phyloP scores from a whole-genome alignment of 2,329 filamentous ascomycete species.

The Exophiala bonariae region DNA sequence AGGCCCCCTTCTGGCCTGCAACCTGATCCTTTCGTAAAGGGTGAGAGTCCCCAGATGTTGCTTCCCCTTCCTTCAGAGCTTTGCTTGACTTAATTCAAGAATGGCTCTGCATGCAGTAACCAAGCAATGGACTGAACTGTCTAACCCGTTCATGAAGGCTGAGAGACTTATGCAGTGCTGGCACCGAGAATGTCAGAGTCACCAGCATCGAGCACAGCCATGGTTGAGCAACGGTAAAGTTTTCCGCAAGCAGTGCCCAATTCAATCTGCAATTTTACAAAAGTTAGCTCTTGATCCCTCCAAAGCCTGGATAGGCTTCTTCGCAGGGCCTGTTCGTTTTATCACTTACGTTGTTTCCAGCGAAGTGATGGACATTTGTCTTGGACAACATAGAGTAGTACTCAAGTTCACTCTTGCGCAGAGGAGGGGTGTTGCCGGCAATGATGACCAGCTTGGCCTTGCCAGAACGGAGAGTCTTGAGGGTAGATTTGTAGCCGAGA shows the following conservation, averaged over 20 bases:
- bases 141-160: background rate
- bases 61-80: too few species aligned
- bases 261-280: constrained; percentile 71
- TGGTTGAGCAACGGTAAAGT: constrained; percentile 96
- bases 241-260: constrained; percentile 98
- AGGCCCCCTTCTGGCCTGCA: too few species aligned
- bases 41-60: too few species aligned
- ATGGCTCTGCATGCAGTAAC: too few species aligned
- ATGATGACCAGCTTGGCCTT: constrained; percentile 99
- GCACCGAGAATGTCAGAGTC: constrained; percentile 93
- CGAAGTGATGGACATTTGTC: constrained; percentile 96
- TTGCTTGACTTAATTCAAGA: too few species aligned
- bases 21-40: too few species aligned
- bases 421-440: constrained; percentile 91
- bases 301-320: constrained; percentile 85
- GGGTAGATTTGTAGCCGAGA: constrained; percentile 84
- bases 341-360: constrained; percentile 93
- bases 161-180: background rate
- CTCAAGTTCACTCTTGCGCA: constrained; percentile 96
- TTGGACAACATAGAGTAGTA: constrained; percentile 55
- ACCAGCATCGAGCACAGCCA: constrained; percentile 95
- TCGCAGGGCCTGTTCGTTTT: constrained; percentile 71
- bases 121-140: too few species aligned
- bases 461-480: constrained; percentile 88
- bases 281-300: constrained; percentile 64